Conservation (phyloP, 495 filamentous ascomycete species). For the Podospora didyma region DNA sequence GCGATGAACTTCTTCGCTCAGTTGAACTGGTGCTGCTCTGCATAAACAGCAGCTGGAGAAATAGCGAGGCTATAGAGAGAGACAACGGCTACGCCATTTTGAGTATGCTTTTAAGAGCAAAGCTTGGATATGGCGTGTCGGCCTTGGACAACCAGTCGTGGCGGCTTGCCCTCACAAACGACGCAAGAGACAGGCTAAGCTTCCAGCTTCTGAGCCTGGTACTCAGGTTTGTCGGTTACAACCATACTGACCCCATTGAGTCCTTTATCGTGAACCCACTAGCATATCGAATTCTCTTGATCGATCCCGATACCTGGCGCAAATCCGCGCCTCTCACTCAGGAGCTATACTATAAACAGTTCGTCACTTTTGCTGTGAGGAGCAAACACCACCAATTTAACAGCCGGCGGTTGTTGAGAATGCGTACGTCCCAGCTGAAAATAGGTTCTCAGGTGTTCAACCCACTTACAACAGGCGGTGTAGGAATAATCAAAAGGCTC, state of each 20-base stretch:
- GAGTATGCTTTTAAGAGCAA: conserved; percentile 69
- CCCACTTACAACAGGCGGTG: conserved; percentile 14
- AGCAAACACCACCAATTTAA: conserved; percentile 95
- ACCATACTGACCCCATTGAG: conserved; percentile 66
- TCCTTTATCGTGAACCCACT: conserved; percentile 94
- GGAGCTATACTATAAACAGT: conserved; percentile 88
- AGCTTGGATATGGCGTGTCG: conserved; percentile 55
- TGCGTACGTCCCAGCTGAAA: conserved; percentile 63
- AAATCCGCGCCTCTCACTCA: conserved; percentile 68
- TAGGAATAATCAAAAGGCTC: conserved; percentile 85
- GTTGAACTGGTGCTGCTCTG: conserved; percentile 80
- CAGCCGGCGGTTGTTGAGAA: conserved; percentile 72
- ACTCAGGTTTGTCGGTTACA: conserved; percentile 83
- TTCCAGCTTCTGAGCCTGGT: conserved; percentile 70
- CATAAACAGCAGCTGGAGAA: conserved; percentile 87
- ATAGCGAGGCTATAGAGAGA: conserved; percentile 96
- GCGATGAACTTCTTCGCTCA: conserved; percentile 65
- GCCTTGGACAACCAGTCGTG: conserved; percentile 36
- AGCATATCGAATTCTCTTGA: conserved; percentile 84
- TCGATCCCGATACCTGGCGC: conserved; percentile 91
- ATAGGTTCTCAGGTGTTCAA: conserved; percentile 2
- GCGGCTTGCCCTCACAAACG: conserved; percentile 36
- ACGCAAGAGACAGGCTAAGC: conserved; percentile 61
- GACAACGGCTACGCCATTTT: conserved; percentile 93
- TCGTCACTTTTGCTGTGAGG: conserved; percentile 71